Conservation (phyloP, 2,329 filamentous ascomycete species). For the Sporothrix sp. region DNA sequence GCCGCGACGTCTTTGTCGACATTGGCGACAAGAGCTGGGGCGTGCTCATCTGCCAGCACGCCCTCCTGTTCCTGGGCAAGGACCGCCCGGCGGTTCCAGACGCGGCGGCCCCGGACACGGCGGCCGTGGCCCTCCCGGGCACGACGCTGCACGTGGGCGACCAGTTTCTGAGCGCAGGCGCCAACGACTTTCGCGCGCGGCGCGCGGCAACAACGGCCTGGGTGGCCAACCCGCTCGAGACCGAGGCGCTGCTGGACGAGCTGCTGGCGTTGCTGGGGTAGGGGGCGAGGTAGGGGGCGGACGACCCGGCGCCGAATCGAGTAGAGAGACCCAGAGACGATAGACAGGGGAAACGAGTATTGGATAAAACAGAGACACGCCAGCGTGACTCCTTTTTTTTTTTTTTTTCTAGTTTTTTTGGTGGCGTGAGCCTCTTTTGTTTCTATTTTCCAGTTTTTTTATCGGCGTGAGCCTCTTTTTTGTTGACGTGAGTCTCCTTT, state of each 20-base stretch:
- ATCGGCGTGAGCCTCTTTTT: too few species aligned
- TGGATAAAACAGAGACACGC: too few species aligned
- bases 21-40: conserved; percentile 98
- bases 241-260: conserved; percentile 81
- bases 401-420: too few species aligned
- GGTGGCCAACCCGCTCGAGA: conserved; percentile 90
- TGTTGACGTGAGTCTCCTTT: too few species aligned
- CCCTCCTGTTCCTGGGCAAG: conserved; percentile 13
- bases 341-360: too few species aligned
- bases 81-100: conserved; percentile 39
- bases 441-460: too few species aligned
- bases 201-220: conserved; percentile 90
- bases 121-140: conserved; percentile 7
- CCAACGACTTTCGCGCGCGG: conserved; percentile 94
- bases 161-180: conserved; percentile 89
- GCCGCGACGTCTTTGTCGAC: conserved; percentile 95
- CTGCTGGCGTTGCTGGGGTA: conserved; percentile 46
- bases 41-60: conserved; percentile 71
- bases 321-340: too few species aligned
- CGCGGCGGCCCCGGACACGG: too few species aligned
- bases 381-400: too few species aligned
- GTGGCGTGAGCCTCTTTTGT: too few species aligned
- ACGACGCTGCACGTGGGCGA: conserved; percentile 85
- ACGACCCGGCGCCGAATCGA: too few species aligned
- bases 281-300: too few species aligned